A percentile compares a stretch with the other conserved stretches of the same genome.
Evolutionary conservation across 768 basidiomycete genomes (phyloP).

Genomic region (Suillus occidentalis): DNA sequence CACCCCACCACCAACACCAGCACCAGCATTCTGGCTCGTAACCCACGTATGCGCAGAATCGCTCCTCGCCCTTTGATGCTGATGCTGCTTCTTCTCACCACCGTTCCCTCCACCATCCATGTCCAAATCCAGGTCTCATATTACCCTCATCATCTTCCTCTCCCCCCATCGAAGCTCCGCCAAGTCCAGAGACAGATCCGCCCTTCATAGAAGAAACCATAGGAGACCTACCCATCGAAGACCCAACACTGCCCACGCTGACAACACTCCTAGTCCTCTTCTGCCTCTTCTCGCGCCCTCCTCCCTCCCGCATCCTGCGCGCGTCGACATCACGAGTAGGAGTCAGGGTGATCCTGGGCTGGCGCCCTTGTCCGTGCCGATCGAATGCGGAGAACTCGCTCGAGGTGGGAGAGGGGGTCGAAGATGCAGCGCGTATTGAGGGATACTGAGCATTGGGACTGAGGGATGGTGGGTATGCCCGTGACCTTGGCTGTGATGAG

Average conservation of each 20-base stretch:
- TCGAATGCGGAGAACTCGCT: conserved; percentile 21
- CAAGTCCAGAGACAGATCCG: conserved; percentile 10
- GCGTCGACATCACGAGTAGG: conserved; percentile 27
- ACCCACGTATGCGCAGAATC: conserved; percentile 27
- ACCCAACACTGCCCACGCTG: not conserved
- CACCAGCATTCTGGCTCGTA: conserved; percentile 7
- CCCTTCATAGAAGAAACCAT: not conserved
- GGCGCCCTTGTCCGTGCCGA: conserved; percentile 28
- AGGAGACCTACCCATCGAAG: not conserved
- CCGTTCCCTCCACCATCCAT: conserved; percentile 7
- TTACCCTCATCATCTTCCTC: conserved; percentile 18
- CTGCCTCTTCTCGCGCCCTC: conserved; percentile 25
- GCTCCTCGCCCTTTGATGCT: conserved; percentile 22
- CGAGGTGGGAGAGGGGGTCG: conserved; percentile 29
- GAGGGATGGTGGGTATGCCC: conserved; percentile 19
- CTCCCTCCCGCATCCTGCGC: conserved; percentile 11
- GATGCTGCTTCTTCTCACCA: conserved; percentile 19
- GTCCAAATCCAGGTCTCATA: conserved; percentile 19
- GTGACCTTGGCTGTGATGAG: not conserved
- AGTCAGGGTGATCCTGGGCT: conserved; percentile 24
- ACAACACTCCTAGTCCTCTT: conserved; percentile 17
- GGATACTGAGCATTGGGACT: conserved; percentile 28
- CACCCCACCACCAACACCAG: conserved; percentile 17
- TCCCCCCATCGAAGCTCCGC: conserved; percentile 10
- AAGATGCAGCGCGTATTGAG: conserved; percentile 22